These are phyloP conservation scores for Exophiala phaeomuriformis DNA, from an alignment of 2,329 filamentous ascomycete genomes.

Conservation along the genomic window DNA sequence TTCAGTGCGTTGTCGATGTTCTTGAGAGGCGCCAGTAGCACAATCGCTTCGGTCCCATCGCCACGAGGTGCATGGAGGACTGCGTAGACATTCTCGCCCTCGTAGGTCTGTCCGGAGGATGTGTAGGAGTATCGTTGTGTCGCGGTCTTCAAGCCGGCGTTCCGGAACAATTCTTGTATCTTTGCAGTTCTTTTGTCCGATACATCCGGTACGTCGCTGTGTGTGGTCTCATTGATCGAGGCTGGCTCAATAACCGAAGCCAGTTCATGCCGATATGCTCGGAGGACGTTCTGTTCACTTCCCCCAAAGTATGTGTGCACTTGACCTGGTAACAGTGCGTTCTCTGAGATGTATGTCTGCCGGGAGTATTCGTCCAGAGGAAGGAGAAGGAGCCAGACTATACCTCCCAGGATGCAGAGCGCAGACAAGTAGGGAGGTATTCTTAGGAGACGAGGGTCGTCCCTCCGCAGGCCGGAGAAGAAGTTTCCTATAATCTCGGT, in stretches of 20 bases:
- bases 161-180: conserved; percentile 66
- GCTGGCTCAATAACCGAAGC: conserved; percentile 38
- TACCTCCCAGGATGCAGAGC: conserved; percentile 73
- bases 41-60: conserved; percentile 94
- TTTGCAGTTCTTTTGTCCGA: conserved; percentile 43
- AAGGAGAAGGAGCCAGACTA: conserved; percentile 82
- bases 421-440: conserved; percentile 82
- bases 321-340: conserved; percentile 88
- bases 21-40: conserved; percentile 80
- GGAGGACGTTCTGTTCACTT: conserved; percentile 89
- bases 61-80: conserved; percentile 88
- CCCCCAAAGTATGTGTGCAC: conserved; percentile 97
- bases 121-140: conserved; percentile 82
- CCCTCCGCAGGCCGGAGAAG: conserved; percentile 47
- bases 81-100: conserved; percentile 86
- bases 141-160: conserved; percentile 77
- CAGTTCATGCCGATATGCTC: conserved; percentile 81
- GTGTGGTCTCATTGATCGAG: conserved; percentile 41
- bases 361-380: conserved; percentile 87
- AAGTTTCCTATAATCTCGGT: conserved; percentile 11
- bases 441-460: conserved; percentile 73
- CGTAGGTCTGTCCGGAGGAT: conserved; percentile 64
- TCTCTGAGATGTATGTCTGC: conserved; percentile 93
- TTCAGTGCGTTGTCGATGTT: conserved; percentile 75
- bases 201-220: conserved; percentile 6